Percentiles rank a stretch among this genome's conserved stretches.
These are phyloP conservation scores for Yamadazyma spencermartinsiae DNA, from an alignment of 1,139 yeast genomes.

Conservation along the genomic window DNA sequence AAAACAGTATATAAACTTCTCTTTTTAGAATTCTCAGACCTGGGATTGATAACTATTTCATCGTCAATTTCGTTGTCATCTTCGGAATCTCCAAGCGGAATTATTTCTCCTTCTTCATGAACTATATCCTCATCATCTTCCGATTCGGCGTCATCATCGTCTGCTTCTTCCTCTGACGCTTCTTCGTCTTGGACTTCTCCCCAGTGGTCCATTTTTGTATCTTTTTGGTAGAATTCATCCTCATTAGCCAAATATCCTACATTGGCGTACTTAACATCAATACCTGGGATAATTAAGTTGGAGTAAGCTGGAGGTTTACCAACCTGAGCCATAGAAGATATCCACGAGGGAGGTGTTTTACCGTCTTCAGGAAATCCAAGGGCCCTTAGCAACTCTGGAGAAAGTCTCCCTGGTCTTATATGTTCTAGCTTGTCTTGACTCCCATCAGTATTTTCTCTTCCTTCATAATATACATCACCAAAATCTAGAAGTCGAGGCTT, in stretches of 20 bases:
- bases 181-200: constrained; percentile 42
- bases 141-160: constrained; percentile 20
- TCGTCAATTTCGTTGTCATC: constrained; percentile 18
- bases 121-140: constrained; percentile 21
- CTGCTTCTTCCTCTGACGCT: constrained; percentile 26
- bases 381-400: constrained; percentile 61
- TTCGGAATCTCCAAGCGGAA: constrained; percentile 18
- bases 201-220: constrained; percentile 34
- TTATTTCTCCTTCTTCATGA: constrained; percentile 19
- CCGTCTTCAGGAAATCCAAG: constrained; percentile 64
- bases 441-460: constrained; percentile 60
- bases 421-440: constrained; percentile 33
- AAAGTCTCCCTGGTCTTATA: constrained; percentile 69
- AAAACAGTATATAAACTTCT: constrained; percentile 31
- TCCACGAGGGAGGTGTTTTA: constrained; percentile 74
- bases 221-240: constrained; percentile 19
- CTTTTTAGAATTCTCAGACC: constrained; percentile 7
- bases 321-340: constrained; percentile 60
- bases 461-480: constrained; percentile 85
- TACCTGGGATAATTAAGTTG: constrained; percentile 58
- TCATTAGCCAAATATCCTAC: constrained; percentile 30
- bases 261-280: constrained; percentile 42
- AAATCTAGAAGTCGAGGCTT: constrained; percentile 66
- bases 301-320: constrained; percentile 91
- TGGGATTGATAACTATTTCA: constrained; percentile 12